Base-by-base conservation (phyloP, 306 rosid genomes). In the barrel medic (Medicago truncatula) region DNA sequence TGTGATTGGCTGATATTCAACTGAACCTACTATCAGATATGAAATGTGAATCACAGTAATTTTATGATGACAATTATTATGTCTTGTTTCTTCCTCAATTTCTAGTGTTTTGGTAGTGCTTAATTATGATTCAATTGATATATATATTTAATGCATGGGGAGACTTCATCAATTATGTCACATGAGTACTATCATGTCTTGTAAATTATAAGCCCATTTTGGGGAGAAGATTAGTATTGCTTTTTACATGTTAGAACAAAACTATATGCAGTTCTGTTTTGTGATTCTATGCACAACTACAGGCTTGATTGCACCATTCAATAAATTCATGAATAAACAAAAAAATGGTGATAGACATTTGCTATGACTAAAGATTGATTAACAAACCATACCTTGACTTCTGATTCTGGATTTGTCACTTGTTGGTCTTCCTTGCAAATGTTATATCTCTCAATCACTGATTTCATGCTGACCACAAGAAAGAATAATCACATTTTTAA, bases 391-490 rank as follows among this genome's bases (percentile, higher is more conserved):
- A 92, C 98, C 92, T 86, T 88, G 78, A 83, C 82, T 77, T 88
- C 94, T 1, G 94, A 85, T 61, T 81, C 87, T 78, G 87, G 87
- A 83, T 89, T 83, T 71, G 56, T 67, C 75, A 80, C 78, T 54
- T 82, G 87, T 59, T 87, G 83, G 15, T 82, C 92, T 76, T 84
- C 98, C 80, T 87, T 88, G 77, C 81, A 41, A 16, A 66, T 76
- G 52, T 75, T 83, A 74, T 90, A 90, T 79, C 86, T 86, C 69
- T 90, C 92, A 25, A 87, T 75, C 74, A 83, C 53, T 59, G 90
- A 82, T 76, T 86, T 85, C 86, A 89, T 82, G 88, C 98, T 90
- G 92, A 40, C 58, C 67, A 76, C 64, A 76, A 60, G 68, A 80
- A 72, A 44, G 39, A 75, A 59, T 41, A 2, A 50, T 78, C 54